Evolutionary conservation across 352 stramenopile species (phyloP).

Genomic region (Halophytophthora polymorphica): DNA sequence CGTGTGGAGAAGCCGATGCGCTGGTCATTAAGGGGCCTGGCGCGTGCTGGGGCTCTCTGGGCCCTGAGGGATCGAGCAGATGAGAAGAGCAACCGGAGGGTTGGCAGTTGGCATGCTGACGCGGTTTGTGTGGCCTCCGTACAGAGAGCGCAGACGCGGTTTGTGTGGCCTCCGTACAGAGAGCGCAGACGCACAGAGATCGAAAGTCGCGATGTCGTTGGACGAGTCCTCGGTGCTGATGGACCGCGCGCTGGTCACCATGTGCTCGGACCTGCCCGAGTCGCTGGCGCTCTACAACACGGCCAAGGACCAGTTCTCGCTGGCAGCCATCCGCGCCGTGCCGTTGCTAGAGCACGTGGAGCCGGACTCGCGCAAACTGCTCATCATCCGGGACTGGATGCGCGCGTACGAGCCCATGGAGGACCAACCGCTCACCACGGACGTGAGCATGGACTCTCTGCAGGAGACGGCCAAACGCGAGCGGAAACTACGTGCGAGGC

Average conservation of each 20-base stretch:
- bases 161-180: no score
- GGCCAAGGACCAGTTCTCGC: constrained; percentile 58
- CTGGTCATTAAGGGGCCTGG: neutral
- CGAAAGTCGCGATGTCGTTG: constrained; percentile 43
- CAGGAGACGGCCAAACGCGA: constrained; percentile 43
- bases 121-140: neutral
- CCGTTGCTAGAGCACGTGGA: constrained; percentile 51
- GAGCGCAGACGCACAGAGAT: no score
- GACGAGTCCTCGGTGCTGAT: constrained; percentile 68
- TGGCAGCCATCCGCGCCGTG: constrained; percentile 51
- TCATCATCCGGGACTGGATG: constrained; percentile 77
- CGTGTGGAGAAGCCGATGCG: neutral
- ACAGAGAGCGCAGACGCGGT: no score
- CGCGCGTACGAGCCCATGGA: constrained; percentile 46
- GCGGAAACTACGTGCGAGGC: constrained; percentile 39
- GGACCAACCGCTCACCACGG: constrained; percentile 45
- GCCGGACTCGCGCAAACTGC: constrained; percentile 58
- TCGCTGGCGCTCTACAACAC: constrained; percentile 77
- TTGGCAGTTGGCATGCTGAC: neutral
- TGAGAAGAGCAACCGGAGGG: no score
- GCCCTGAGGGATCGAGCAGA: neutral
- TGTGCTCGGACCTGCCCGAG: constrained; percentile 75
- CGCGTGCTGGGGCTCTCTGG: neutral
- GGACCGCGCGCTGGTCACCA: constrained; percentile 74
- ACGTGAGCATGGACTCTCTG: constrained; percentile 60